Percentiles rank a stretch among this genome's conserved stretches.
phyloP scores from a whole-genome alignment of 176 grass and related monocot genomes.

The maize (Zea mays) region DNA sequence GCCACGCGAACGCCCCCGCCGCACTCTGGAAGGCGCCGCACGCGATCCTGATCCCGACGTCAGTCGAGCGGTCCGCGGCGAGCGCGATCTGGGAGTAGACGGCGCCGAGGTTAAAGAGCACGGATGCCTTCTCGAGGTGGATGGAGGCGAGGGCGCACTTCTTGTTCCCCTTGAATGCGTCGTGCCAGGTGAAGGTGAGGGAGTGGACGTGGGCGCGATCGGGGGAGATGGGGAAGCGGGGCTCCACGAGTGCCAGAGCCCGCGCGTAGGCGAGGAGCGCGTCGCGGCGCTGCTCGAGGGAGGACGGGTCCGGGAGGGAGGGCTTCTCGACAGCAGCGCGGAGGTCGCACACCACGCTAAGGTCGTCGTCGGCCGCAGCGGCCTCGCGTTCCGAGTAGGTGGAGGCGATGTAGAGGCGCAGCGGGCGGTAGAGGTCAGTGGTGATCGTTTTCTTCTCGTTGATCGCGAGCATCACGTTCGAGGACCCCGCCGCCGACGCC shows the following conservation, averaged over 20 bases:
- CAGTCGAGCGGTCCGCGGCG: conserved; percentile 67
- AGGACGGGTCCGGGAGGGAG: conserved; percentile 48
- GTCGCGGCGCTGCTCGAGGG: conserved; percentile 78
- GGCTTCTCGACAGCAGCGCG: conserved; percentile 61
- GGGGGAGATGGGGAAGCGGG: conserved; percentile 84
- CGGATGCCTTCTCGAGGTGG: conserved; percentile 80
- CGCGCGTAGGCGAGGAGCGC: conserved; percentile 75
- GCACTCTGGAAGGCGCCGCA: conserved; percentile 82
- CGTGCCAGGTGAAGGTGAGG: conserved; percentile 92
- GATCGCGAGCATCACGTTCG: conserved; percentile 94
- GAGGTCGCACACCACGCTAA: conserved; percentile 67
- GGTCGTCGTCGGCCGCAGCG: conserved; percentile 78
- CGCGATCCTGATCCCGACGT: conserved; percentile 74
- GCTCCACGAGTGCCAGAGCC: conserved; percentile 76
- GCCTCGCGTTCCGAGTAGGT: conserved; percentile 90
- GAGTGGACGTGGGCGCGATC: conserved; percentile 77
- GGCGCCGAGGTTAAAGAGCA: conserved; percentile 86
- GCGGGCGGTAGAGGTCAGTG: conserved; percentile 81
- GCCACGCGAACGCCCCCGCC: conserved; percentile 71
- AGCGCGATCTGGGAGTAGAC: conserved; percentile 92
- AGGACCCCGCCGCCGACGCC: conserved; percentile 33
- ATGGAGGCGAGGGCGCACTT: conserved; percentile 66
- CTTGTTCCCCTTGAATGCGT: conserved; percentile 79
- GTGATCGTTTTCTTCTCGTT: conserved; percentile 88
- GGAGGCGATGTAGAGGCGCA: conserved; percentile 76